phyloP scores from a whole-genome alignment of 768 basidiomycete genomes.

The Boletus vinaceobasis region DNA sequence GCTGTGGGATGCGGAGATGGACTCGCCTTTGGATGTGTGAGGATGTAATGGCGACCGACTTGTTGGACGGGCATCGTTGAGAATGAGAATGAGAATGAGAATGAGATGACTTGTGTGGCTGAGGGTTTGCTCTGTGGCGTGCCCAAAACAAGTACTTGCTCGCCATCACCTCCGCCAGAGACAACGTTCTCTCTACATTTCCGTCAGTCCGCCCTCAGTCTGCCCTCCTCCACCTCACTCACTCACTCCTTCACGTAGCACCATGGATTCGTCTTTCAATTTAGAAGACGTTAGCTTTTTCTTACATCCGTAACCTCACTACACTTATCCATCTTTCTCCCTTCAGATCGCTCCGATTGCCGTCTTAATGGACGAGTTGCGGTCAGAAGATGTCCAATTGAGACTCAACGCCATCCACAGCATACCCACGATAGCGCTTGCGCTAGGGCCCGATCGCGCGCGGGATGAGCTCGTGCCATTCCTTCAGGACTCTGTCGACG shows the following conservation, averaged over 20 bases:
- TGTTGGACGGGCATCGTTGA: slow-evolving; percentile 55
- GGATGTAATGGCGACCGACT: slow-evolving; percentile 40
- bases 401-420: slow-evolving; percentile 96
- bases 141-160: slow-evolving; percentile 8
- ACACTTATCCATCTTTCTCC: slow-evolving; percentile 16
- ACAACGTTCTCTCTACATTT: neutral
- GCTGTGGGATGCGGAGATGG: neutral
- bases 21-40: slow-evolving; percentile 62
- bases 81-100: neutral
- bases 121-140: slow-evolving; percentile 19
- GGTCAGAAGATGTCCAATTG: slow-evolving; percentile 95
- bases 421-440: slow-evolving; percentile 96
- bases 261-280: slow-evolving; percentile 65
- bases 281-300: slow-evolving; percentile 60
- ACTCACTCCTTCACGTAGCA: slow-evolving; percentile 11
- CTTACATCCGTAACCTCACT: slow-evolving; percentile 2
- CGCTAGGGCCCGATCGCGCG: slow-evolving; percentile 91
- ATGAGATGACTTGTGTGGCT: neutral
- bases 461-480: slow-evolving; percentile 95
- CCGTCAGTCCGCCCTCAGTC: neutral
- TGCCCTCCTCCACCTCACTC: neutral
- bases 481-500: slow-evolving; percentile 97
- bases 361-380: slow-evolving; percentile 95
- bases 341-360: slow-evolving; percentile 89
- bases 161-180: neutral